A percentile compares a stretch with the other conserved stretches of the same genome.
These are phyloP conservation scores for Torrubiella hemipterigena DNA, from an alignment of 2,329 filamentous ascomycete species.

Conservation along the genomic window DNA sequence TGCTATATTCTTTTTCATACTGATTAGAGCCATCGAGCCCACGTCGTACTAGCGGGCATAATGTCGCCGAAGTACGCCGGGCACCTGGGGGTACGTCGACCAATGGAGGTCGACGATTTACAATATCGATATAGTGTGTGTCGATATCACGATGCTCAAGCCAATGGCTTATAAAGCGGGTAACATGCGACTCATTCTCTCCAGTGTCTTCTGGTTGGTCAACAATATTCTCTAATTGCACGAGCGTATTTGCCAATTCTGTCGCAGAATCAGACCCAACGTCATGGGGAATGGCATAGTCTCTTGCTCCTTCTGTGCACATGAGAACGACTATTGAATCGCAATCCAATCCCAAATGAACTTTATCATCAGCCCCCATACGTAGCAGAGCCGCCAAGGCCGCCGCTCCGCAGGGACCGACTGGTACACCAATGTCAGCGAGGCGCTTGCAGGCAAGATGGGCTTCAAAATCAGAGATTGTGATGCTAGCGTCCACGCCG, in stretches of 20 bases:
- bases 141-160: slow-evolving; percentile 38
- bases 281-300: slow-evolving; percentile 20
- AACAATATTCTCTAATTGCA: too few species aligned
- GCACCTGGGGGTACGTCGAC: slow-evolving; percentile 33
- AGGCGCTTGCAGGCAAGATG: slow-evolving; percentile 48
- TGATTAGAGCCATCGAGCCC: slow-evolving; percentile 27
- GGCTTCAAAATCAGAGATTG: slow-evolving; percentile 49
- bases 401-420: slow-evolving; percentile 53
- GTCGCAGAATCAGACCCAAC: slow-evolving; percentile 29
- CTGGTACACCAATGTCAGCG: slow-evolving; percentile 27
- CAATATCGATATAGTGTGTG: slow-evolving; percentile 36
- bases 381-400: slow-evolving; percentile 43
- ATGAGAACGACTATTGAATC: slow-evolving; percentile 52
- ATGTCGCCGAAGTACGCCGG: too few species aligned
- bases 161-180: slow-evolving; percentile 36
- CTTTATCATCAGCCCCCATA: slow-evolving; percentile 22
- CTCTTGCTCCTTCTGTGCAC: slow-evolving; percentile 41
- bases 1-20: slow-evolving; percentile 28
- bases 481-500: slow-evolving; percentile 48
- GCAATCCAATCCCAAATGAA: slow-evolving; percentile 22
- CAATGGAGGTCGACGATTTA: slow-evolving; percentile 36
- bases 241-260: slow-evolving; percentile 28
- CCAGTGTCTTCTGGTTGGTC: too few species aligned
- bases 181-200: too few species aligned
- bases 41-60: too few species aligned